Evolutionary conservation across 805 yeast species (phyloP).

Genomic region (Ogataea nakhonphanomensis): DNA sequence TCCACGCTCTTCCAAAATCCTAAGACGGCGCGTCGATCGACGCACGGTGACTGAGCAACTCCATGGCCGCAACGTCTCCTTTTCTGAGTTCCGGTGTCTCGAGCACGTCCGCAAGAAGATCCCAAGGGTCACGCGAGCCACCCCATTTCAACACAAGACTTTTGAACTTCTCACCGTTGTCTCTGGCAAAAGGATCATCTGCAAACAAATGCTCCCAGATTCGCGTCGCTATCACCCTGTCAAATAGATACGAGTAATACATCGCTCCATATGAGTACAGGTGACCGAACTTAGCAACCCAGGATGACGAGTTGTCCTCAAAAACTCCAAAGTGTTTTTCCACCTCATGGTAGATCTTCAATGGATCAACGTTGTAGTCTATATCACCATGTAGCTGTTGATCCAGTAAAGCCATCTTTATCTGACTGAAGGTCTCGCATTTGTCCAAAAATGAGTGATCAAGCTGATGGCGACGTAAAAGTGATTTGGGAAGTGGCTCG

Average conservation of each 20-base stretch:
- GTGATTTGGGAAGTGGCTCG: constrained; percentile 48
- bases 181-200: constrained; percentile 63
- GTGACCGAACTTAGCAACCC: constrained; percentile 96
- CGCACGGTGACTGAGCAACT: constrained; percentile 37
- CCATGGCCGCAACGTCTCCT: constrained; percentile 76
- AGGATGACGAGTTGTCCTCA: constrained; percentile 66
- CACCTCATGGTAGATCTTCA: constrained; percentile 59
- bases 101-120: constrained; percentile 73
- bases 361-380: constrained; percentile 51
- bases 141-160: constrained; percentile 84
- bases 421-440: constrained; percentile 81
- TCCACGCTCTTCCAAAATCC: constrained; percentile 7
- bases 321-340: constrained; percentile 60
- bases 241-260: constrained; percentile 87
- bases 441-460: constrained; percentile 53
- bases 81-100: constrained; percentile 54
- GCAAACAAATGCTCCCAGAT: constrained; percentile 75
- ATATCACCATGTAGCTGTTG: constrained; percentile 63
- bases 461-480: constrained; percentile 49
- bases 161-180: constrained; percentile 73
- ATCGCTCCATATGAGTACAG: constrained; percentile 90
- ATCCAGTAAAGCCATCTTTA: constrained; percentile 86
- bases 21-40: constrained; percentile 9
- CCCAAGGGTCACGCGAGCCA: constrained; percentile 88
- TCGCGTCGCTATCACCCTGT: constrained; percentile 86